Evolutionary conservation across 176 grass and related monocot genomes (phyloP).

Genomic region (Poa pratensis): DNA sequence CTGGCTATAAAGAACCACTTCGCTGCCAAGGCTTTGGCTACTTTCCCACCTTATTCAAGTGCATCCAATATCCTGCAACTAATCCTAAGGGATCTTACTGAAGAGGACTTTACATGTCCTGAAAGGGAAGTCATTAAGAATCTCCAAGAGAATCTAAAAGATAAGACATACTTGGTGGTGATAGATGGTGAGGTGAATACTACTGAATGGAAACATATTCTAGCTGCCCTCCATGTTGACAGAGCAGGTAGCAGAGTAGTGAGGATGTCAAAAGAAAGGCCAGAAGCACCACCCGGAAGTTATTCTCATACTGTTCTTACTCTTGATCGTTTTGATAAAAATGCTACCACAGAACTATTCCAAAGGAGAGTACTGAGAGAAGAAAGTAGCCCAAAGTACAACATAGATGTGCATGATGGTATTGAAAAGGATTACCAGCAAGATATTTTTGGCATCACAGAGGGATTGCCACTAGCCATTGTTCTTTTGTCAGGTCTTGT

Average conservation of each 20-base stretch:
- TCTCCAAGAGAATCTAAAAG: not conserved
- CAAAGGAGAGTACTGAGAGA: not conserved
- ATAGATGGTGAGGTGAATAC: constrained; percentile 37
- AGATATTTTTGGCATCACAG: not conserved
- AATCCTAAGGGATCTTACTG: not conserved
- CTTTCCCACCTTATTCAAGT: constrained; percentile 16
- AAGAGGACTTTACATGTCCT: not conserved
- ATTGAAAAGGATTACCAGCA: not conserved
- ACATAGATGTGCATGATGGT: not conserved
- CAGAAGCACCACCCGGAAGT: not conserved
- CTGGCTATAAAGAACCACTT: constrained; percentile 19
- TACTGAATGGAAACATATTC: constrained; percentile 14
- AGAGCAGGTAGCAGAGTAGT: constrained; percentile 23
- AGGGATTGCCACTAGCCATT: constrained; percentile 38
- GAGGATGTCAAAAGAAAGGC: not conserved
- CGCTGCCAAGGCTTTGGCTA: not conserved
- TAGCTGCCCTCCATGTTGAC: not conserved
- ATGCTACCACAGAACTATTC: constrained; percentile 1
- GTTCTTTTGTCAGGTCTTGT: constrained; percentile 41
- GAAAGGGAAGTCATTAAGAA: not conserved
- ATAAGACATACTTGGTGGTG: constrained; percentile 13
- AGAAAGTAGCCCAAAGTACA: constrained; percentile 29
- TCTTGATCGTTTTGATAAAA: not conserved
- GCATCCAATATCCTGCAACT: not conserved
- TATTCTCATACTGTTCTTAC: not conserved